Conservation (phyloP, 2,329 filamentous ascomycete species). For the Botryosphaeria dothidea region DNA sequence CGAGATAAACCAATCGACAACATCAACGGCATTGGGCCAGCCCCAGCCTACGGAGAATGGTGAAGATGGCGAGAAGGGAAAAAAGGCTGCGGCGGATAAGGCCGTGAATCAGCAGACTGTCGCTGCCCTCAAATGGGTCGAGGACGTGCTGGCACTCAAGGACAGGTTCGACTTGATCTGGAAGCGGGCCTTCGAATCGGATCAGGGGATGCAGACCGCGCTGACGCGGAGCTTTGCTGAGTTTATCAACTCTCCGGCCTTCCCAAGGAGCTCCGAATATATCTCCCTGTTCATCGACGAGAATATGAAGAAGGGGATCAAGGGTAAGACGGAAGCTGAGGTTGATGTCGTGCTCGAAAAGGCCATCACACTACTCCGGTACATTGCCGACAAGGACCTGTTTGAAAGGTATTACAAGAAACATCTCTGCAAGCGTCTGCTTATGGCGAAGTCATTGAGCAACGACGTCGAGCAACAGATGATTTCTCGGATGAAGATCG, state of each 20-base stretch:
- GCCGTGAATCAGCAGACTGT: conserved; percentile 74
- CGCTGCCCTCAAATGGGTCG: conserved; percentile 92
- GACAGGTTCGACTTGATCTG: conserved; percentile 86
- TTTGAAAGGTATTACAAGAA: conserved; percentile 99
- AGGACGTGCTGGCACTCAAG: conserved; percentile 83
- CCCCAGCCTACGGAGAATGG: conserved; percentile 33
- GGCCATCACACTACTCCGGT: conserved; percentile 83
- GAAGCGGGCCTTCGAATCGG: conserved; percentile 69
- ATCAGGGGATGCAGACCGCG: conserved; percentile 76
- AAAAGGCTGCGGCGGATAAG: conserved; percentile 49
- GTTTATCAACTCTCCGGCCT: conserved; percentile 79
- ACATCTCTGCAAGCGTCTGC: conserved; percentile 81
- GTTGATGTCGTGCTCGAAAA: conserved; percentile 84
- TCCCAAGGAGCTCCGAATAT: conserved; percentile 81
- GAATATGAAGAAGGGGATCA: conserved; percentile 89
- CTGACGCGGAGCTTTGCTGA: conserved; percentile 85
- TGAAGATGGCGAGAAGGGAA: conserved; percentile 55
- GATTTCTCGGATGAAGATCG: conserved; percentile 95
- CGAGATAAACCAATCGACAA: conserved; percentile 73
- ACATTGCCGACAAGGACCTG: conserved; percentile 87
- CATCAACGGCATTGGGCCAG: conserved; percentile 28
- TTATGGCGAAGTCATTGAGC: conserved; percentile 87
- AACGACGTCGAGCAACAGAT: conserved; percentile 93
- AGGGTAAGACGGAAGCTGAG: conserved; percentile 87
- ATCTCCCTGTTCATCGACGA: conserved; percentile 97